phyloP scores from a whole-genome alignment of 2,329 filamentous ascomycete species.

The Ascochyta koolunga region DNA sequence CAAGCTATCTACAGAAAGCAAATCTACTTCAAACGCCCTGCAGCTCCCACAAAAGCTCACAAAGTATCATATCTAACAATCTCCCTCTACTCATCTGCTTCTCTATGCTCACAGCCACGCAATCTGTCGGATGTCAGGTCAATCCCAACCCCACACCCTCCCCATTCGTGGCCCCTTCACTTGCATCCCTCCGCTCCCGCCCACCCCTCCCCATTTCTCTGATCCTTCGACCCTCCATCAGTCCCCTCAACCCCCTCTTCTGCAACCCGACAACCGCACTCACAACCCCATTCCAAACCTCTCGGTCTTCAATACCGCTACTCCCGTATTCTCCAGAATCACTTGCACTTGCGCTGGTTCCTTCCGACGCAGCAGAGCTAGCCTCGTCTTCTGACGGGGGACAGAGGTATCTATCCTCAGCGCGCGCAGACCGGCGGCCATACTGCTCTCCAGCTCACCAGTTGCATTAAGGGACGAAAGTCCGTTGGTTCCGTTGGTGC shows the following conservation, averaged over 20 bases:
- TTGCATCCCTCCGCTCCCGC: slow-evolving; percentile 9
- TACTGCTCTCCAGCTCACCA: slow-evolving; percentile 31
- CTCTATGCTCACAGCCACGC: not conserved
- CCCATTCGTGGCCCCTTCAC: slow-evolving; percentile 9
- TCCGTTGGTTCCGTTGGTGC: slow-evolving; percentile 39
- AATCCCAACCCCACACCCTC: slow-evolving; percentile 12
- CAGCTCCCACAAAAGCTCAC: slow-evolving; percentile 6
- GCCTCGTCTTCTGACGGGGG: slow-evolving; percentile 43
- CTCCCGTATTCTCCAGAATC: slow-evolving; percentile 44
- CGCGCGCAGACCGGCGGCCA: slow-evolving; percentile 45
- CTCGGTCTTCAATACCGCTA: slow-evolving; percentile 54
- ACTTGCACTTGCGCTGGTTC: slow-evolving; percentile 39
- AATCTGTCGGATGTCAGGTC: not conserved
- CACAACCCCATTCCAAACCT: slow-evolving; percentile 80
- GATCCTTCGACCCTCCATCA: slow-evolving; percentile 93
- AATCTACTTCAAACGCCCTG: slow-evolving; percentile 6
- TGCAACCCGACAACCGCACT: slow-evolving; percentile 94
- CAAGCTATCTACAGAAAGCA: slow-evolving; percentile 14
- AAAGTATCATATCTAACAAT: not conserved
- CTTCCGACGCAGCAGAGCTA: slow-evolving; percentile 39
- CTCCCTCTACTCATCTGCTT: not conserved
- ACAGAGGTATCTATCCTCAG: slow-evolving; percentile 60
- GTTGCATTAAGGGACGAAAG: slow-evolving; percentile 13
- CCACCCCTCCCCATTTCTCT: slow-evolving; percentile 67
- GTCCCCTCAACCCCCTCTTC: slow-evolving; percentile 85